These are phyloP conservation scores for Acanthamoeba royreba DNA, from an alignment of 208 protist genomes.

Conservation along the genomic window DNA sequence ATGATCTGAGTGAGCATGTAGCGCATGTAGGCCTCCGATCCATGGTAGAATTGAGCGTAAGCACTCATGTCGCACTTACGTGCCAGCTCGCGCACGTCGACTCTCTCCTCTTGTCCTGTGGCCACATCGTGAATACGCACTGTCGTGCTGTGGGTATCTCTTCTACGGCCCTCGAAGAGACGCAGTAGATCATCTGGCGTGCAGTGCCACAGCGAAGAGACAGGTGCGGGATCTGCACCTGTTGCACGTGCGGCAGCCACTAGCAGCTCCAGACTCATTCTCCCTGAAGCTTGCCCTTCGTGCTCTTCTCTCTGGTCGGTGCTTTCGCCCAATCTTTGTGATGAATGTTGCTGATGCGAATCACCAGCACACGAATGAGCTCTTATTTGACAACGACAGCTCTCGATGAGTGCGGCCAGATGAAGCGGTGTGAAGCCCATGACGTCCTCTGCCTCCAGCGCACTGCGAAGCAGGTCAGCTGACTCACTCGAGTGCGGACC, in stretches of 20 bases:
- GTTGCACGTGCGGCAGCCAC: background rate
- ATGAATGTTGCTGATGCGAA: background rate
- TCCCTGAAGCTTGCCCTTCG: too few species aligned
- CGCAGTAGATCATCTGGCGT: background rate
- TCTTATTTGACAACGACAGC: too few species aligned
- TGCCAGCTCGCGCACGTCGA: background rate
- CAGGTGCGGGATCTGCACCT: background rate
- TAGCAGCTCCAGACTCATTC: background rate
- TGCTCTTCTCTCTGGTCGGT: too few species aligned
- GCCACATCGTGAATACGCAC: background rate
- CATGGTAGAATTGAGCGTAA: background rate
- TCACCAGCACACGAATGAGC: too few species aligned
- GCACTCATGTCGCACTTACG: background rate
- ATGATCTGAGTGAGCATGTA: constrained; percentile 11
- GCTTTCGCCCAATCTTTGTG: background rate
- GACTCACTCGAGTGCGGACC: background rate
- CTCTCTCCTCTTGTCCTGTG: background rate
- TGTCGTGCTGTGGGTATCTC: background rate
- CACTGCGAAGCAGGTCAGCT: background rate
- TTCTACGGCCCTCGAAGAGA: background rate
- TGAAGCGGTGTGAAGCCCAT: background rate
- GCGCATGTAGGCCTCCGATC: background rate
- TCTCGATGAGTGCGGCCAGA: background rate
- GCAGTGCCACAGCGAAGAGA: background rate
- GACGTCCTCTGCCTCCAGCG: background rate